A percentile compares a stretch with the other conserved stretches of the same genome.
Evolutionary conservation across 2,329 filamentous ascomycete genomes (phyloP).

Genomic region (Diaporthe longicolla): DNA sequence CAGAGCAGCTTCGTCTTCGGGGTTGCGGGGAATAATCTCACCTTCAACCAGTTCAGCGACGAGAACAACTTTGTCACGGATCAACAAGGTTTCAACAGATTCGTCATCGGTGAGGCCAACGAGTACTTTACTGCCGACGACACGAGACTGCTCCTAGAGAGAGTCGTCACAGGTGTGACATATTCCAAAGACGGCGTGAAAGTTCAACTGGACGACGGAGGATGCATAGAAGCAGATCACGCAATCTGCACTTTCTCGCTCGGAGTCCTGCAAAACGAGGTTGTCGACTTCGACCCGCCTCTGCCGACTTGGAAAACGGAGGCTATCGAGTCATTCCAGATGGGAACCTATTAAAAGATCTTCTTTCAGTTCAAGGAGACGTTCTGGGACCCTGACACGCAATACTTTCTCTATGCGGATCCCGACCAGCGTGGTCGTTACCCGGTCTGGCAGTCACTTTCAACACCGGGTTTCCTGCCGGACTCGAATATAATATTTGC

Average conservation of each 20-base stretch:
- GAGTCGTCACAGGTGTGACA: background rate
- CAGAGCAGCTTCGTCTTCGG: background rate
- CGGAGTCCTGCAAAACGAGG: background rate
- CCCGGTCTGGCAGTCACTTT: constrained; percentile 7
- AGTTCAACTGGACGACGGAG: background rate
- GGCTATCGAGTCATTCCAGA: background rate
- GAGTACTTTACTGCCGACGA: background rate
- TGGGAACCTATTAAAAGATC: background rate
- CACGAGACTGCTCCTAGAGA: background rate
- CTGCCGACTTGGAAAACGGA: background rate
- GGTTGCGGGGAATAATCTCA: background rate
- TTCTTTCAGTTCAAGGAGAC: constrained; percentile 7
- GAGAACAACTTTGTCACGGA: constrained; percentile 3
- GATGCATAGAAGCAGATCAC: background rate
- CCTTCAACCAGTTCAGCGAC: constrained; percentile 9
- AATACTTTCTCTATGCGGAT: background rate
- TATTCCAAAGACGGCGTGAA: background rate
- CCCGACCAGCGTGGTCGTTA: constrained; percentile 1
- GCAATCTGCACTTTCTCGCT: background rate
- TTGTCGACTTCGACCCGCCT: background rate
- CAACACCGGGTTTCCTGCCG: background rate
- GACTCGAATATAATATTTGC: background rate
- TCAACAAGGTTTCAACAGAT: background rate
- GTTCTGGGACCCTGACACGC: background rate
- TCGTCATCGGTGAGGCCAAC: background rate